Conservation (phyloP, 768 basidiomycete genomes). For the Mrakia frigida region DNA sequence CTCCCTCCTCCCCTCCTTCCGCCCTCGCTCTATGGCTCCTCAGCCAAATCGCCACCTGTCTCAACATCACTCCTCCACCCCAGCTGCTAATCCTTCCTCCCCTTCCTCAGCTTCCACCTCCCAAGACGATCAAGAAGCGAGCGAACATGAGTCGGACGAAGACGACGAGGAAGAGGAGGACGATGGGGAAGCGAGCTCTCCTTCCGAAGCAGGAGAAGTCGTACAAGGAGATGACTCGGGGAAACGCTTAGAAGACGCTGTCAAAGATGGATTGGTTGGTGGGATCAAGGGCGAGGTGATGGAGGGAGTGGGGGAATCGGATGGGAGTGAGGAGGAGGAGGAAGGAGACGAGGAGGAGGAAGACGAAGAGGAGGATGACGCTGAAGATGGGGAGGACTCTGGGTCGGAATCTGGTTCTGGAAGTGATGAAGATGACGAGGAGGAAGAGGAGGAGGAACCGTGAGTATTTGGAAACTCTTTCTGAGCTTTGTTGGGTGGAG, state of each 20-base stretch:
- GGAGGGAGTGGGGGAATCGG: slow-evolving; percentile 13
- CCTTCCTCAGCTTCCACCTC: not conserved
- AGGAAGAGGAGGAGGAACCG: slow-evolving; percentile 83
- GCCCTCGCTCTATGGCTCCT: not conserved
- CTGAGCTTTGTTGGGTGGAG: too few species aligned
- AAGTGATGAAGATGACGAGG: slow-evolving; percentile 54
- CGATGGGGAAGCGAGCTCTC: not conserved
- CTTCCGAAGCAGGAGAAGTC: not conserved
- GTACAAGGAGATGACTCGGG: not conserved
- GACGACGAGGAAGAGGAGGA: not conserved
- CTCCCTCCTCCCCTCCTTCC: not conserved
- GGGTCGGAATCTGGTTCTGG: slow-evolving; percentile 32
- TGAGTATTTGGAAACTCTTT: slow-evolving; percentile 33
- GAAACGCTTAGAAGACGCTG: not conserved
- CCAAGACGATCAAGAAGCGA: not conserved
- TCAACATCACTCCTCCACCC: not conserved
- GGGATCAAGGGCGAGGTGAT: slow-evolving; percentile 1
- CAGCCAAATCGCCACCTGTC: not conserved
- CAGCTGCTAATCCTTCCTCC: not conserved
- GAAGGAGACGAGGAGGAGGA: slow-evolving; percentile 21
- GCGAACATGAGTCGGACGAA: not conserved
- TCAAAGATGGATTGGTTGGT: not conserved
- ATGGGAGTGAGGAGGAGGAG: slow-evolving; percentile 13
- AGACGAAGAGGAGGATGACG: slow-evolving; percentile 21
- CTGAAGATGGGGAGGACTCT: slow-evolving; percentile 32